Conservation (phyloP, 2,329 filamentous ascomycete species). For the Trichoderma aggressivum region DNA sequence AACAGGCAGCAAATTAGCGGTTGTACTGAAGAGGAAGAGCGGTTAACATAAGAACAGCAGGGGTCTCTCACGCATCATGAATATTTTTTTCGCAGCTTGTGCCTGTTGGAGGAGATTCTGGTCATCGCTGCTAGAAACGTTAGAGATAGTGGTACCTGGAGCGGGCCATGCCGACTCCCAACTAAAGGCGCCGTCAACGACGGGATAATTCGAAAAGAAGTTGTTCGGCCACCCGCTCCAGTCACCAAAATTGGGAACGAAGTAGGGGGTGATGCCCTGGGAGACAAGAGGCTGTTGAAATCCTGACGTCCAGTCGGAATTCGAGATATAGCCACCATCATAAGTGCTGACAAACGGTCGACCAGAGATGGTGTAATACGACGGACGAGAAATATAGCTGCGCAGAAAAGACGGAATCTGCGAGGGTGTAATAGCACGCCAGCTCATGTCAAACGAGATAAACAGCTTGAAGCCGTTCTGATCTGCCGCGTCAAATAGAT, state of each 20-base stretch:
- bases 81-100: not conserved
- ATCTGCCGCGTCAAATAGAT: not conserved
- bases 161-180: slow-evolving; percentile 13
- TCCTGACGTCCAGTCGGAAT: not conserved
- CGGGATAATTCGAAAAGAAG: slow-evolving; percentile 3
- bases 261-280: slow-evolving; percentile 1
- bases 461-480: slow-evolving; percentile 9
- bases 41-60: not conserved
- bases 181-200: not conserved
- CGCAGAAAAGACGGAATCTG: not conserved
- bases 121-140: not conserved
- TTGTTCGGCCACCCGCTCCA: slow-evolving; percentile 10
- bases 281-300: not conserved
- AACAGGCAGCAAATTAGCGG: not conserved
- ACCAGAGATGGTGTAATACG: not conserved
- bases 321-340: slow-evolving; percentile 3
- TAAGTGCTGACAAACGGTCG: slow-evolving; percentile 5
- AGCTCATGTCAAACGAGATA: slow-evolving; percentile 14
- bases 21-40: not conserved
- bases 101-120: slow-evolving; percentile 5
- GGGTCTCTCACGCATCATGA: not conserved
- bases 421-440: not conserved
- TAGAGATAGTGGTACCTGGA: not conserved
- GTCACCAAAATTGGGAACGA: slow-evolving; percentile 2
- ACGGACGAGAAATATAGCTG: slow-evolving; percentile 4